Conservation (phyloP, 2,329 filamentous ascomycete genomes). For the Lasiodiplodia citricola region DNA sequence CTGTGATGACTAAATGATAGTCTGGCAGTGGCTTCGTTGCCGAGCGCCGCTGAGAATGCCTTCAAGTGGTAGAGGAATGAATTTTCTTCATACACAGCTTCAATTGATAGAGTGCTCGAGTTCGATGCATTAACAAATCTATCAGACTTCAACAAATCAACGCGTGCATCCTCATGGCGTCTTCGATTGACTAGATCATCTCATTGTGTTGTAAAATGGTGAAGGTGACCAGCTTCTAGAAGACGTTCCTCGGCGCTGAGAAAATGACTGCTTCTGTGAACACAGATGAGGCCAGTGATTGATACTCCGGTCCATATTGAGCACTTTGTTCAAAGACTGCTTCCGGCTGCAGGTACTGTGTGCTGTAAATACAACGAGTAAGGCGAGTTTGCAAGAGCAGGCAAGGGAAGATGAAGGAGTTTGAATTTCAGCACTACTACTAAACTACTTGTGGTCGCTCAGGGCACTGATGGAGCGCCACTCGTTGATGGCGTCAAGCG, state of each 20-base stretch:
- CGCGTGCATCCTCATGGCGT: not conserved
- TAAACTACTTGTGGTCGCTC: not conserved
- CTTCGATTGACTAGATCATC: not conserved
- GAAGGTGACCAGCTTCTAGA: not conserved
- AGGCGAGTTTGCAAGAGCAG: not conserved
- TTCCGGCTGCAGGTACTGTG: not conserved
- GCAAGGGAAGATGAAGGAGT: not conserved
- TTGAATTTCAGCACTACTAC: not conserved
- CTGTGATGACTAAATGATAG: not conserved
- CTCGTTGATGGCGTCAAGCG: not conserved
- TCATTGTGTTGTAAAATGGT: not conserved
- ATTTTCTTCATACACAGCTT: not conserved
- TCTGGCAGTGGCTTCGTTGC: no score
- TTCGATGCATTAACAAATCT: not conserved
- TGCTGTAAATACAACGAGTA: not conserved
- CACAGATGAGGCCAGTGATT: not conserved
- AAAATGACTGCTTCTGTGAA: not conserved
- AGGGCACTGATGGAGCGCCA: constrained; percentile 1
- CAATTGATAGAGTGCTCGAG: not conserved
- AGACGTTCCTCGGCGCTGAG: not conserved
- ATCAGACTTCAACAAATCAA: not conserved
- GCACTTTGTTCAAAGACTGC: not conserved
- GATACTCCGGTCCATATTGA: not conserved
- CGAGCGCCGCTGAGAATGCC: not conserved
- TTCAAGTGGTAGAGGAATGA: not conserved